Evolutionary conservation across 2,329 filamentous ascomycete species (phyloP), one percentile per base, ranked within the genome.

Genomic region (Cladosporium halotolerans): DNA sequence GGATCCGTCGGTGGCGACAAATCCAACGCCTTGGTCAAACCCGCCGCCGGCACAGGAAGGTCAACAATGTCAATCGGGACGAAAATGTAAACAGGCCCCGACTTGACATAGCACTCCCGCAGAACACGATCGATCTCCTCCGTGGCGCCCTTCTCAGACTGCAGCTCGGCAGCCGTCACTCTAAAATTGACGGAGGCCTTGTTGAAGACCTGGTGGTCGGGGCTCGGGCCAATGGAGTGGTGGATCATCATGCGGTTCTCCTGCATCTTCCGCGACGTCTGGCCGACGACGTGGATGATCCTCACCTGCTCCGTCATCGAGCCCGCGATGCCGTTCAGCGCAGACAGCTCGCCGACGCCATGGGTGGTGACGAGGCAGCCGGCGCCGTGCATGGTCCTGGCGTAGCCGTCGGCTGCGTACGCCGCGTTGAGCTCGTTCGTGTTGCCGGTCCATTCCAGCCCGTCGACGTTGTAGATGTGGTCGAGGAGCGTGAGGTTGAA

Each of bases 351-450:
- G 16, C 81, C 81, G 1, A 84, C 81, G 4, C 80, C 81, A 60
- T 82, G 82, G 0, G 81, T 82, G 1, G 81, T 84, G 32, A 83
- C 69, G 7, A 82, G 61, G 48, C 70, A 71, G 8, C 73, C 73
- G 3, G 72, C 70, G 6, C 77, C 66, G 5, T 76, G 76, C 57
- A 79, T 80, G 55, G 80, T 72, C 10, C 80, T 69, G 3, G 77
- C 74, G 58, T 83, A 83, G 2, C 78, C 80, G 57, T 83, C 80
- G 2, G 78, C 77, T 0, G 79, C 78, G 55, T 81, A 82, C 2
- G 72, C 78, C 3, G 77, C 76, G 57, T 82, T 82, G 45, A 83
- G 73, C 63, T 83, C 80, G 58, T 82, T 83, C 51, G 74, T 72
- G 56, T 78, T 82, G 55, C 79, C 79, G 9, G 78, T 73, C 68